These are phyloP conservation scores for Penicillium sp. DNA, from an alignment of 2,329 filamentous ascomycete species.

Conservation along the genomic window DNA sequence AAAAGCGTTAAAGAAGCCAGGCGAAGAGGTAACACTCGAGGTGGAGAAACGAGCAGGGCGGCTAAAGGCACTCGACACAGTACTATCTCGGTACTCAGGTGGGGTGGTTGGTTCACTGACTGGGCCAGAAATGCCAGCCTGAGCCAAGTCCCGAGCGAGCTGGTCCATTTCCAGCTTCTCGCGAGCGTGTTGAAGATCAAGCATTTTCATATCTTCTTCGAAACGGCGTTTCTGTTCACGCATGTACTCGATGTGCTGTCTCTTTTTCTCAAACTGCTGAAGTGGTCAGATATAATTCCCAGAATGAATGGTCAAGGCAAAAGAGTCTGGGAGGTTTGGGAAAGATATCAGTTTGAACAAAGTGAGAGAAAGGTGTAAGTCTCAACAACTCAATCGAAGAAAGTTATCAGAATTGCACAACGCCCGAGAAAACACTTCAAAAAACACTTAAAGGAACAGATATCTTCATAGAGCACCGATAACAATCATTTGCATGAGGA, in stretches of 20 bases:
- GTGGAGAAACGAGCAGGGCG: constrained; percentile 85
- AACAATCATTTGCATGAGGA: neutral
- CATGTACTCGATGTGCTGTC: constrained; percentile 85
- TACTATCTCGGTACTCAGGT: constrained; percentile 82
- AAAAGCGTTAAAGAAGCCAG: constrained; percentile 69
- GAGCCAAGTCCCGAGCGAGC: constrained; percentile 74
- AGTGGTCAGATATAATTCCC: constrained; percentile 17
- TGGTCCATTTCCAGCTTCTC: constrained; percentile 81
- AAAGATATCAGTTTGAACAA: neutral
- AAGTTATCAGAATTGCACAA: neutral
- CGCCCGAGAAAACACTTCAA: neutral
- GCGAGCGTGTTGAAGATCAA: constrained; percentile 79
- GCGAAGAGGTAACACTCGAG: constrained; percentile 80
- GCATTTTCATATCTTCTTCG: constrained; percentile 85
- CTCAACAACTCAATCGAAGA: neutral
- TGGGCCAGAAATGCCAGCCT: constrained; percentile 62
- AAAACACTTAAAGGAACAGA: neutral
- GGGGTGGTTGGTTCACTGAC: constrained; percentile 96
- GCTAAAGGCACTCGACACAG: constrained; percentile 76
- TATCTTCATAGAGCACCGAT: neutral
- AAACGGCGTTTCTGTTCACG: constrained; percentile 85
- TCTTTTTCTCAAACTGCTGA: constrained; percentile 87
- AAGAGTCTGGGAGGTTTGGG: neutral
- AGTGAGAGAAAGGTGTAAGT: neutral
- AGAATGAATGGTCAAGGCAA: neutral